These are phyloP conservation scores for Cymbidium sinense DNA, from an alignment of 106 monocot species.

Conservation along the genomic window DNA sequence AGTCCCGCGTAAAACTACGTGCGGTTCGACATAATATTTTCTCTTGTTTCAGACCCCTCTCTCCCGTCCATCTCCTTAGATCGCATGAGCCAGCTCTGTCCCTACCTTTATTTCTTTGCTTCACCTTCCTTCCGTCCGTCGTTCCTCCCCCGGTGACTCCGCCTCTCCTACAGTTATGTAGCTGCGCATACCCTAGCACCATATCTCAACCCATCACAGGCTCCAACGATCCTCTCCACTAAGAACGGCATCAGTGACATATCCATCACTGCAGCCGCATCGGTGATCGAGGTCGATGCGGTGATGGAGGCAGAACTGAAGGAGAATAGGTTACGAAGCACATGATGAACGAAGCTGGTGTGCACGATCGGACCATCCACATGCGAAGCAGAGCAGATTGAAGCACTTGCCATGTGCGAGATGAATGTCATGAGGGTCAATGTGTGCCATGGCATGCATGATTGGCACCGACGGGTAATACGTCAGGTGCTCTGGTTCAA, in stretches of 20 bases:
- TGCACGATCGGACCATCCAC: conserved; percentile 97
- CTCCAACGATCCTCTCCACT: conserved; percentile 11
- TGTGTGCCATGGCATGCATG: conserved; percentile 92
- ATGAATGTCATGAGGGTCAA: conserved; percentile 96
- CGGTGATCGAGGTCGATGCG: conserved; percentile 65
- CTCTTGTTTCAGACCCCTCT: too few relatives aligned
- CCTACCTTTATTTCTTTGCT: conserved; percentile 8
- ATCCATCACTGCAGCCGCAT: not conserved
- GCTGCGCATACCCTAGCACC: conserved; percentile 13
- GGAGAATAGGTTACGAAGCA: conserved; percentile 91
- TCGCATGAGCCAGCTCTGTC: too few relatives aligned
- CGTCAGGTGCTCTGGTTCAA: conserved; percentile 64
- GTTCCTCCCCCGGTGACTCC: conserved; percentile 9
- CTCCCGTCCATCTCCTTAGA: too few relatives aligned
- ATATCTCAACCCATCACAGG: conserved; percentile 2
- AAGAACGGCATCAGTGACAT: conserved; percentile 16
- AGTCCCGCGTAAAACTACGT: too few relatives aligned
- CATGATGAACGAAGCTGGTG: conserved; percentile 79
- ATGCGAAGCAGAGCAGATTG: conserved; percentile 66
- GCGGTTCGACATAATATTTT: too few relatives aligned
- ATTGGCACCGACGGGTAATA: conserved; percentile 86
- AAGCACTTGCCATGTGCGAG: conserved; percentile 92
- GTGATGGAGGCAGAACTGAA: conserved; percentile 91
- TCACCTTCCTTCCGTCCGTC: not conserved
- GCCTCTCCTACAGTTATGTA: not conserved